Percentiles rank a stretch among this genome's conserved stretches.
phyloP scores from a whole-genome alignment of 2,329 filamentous ascomycete species.

The Emydomyces testavorans region DNA sequence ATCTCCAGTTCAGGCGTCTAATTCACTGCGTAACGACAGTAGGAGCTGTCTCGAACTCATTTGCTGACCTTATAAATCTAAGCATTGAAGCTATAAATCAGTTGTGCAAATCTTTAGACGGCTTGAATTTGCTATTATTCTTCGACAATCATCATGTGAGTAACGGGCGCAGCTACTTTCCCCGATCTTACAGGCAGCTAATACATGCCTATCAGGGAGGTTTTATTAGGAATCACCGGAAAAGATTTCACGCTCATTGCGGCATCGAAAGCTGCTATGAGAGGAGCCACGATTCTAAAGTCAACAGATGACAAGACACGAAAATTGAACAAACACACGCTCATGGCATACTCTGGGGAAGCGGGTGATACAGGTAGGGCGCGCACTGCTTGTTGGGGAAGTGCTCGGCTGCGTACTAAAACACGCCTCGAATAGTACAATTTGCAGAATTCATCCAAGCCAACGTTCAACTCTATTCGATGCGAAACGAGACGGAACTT shows the following conservation, averaged over 20 bases:
- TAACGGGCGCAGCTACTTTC: background rate
- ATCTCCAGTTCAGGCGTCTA: constrained; percentile 9
- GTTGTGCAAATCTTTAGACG: background rate
- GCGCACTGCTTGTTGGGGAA: background rate
- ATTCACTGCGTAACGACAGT: constrained; percentile 7
- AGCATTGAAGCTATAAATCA: background rate
- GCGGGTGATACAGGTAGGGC: constrained; percentile 74
- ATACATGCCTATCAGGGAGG: constrained; percentile 56
- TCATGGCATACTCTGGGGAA: constrained; percentile 93
- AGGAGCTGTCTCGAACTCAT: background rate
- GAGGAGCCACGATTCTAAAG: constrained; percentile 92
- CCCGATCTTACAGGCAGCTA: constrained; percentile 10
- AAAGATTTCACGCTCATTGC: constrained; percentile 98
- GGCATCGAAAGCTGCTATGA: constrained; percentile 95
- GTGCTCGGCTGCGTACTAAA: background rate
- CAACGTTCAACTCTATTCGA: constrained; percentile 94
- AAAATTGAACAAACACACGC: constrained; percentile 78
- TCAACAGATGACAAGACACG: constrained; percentile 93
- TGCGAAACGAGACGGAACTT: constrained; percentile 91
- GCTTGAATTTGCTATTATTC: background rate
- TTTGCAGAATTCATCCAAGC: constrained; percentile 99
- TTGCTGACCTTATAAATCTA: background rate
- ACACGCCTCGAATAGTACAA: constrained; percentile 54
- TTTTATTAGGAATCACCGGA: constrained; percentile 93
- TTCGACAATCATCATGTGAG: constrained; percentile 5